A percentile compares a stretch with the other conserved stretches of the same genome.
phyloP scores from a whole-genome alignment of 352 stramenopile species.

The Lagenidium sp. region DNA sequence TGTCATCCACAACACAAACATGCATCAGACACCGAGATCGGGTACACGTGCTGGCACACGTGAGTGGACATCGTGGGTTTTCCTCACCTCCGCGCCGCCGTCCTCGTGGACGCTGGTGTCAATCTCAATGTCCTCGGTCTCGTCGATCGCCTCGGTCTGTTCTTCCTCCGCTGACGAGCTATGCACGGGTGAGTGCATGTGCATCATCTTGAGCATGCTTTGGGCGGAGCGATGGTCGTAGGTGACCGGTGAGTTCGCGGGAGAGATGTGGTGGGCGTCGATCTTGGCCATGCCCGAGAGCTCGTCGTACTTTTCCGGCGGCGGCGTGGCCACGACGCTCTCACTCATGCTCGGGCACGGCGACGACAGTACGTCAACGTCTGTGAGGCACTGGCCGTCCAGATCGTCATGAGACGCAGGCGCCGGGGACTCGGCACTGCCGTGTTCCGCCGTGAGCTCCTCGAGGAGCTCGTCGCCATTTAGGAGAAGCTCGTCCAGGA shows the following conservation, averaged over 20 bases:
- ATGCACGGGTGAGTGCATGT: conserved; percentile 7
- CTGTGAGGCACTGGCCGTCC: conserved; percentile 21
- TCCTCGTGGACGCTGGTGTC: conserved; percentile 6
- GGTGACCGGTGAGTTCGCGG: conserved; percentile 18
- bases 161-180: conserved; percentile 10
- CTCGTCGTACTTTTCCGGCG: conserved; percentile 18
- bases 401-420: conserved; percentile 23
- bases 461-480: conserved; percentile 51
- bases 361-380: conserved; percentile 34
- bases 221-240: not conserved
- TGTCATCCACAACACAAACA: too few species aligned
- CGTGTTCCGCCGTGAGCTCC: conserved; percentile 24
- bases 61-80: too few species aligned
- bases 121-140: conserved; percentile 7
- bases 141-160: conserved; percentile 13
- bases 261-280: conserved; percentile 22
- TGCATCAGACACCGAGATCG: too few species aligned
- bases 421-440: conserved; percentile 3
- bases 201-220: conserved; percentile 6
- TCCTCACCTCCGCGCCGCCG: too few species aligned
- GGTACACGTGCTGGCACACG: too few species aligned
- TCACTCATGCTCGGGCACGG: conserved; percentile 31
- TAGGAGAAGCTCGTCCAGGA: conserved; percentile 35
- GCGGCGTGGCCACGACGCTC: conserved; percentile 7
- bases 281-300: conserved; percentile 23